Base-by-base conservation (phyloP, 108 stramenopile species). In the Fistulifera pelliculosa region DNA sequence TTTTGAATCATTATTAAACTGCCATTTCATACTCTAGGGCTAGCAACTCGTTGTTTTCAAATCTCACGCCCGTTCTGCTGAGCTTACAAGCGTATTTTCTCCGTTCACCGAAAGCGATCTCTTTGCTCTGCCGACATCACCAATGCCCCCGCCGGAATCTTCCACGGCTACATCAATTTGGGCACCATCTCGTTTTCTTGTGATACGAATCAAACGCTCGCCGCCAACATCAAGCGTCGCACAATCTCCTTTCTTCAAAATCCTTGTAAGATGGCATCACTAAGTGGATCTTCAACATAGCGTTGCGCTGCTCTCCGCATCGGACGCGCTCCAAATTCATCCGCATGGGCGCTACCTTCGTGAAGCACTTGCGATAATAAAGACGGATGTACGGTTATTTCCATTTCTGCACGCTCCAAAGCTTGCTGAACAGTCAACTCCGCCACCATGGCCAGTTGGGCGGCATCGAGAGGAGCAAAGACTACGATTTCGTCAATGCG, bases 401-500 rank as follows among this genome's bases (percentile, higher is more conserved):
- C 53, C 54, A 90, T 68, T 7, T 68, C 56, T 27, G 88, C 88
- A 22, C 89, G 64, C 39, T 75, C 64, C 27, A 78, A 56, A 0
- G 71, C 73, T 54, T 73, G 61, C 19, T 79, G 54, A n/a, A 90
- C 49, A 53, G 82, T 74, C 41, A 83, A 61, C 15, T 49, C 25
- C 10, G 84, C 76, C 41, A 99, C 96, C 24, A 63, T 71, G 17
- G 64, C 53, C 48, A 99, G 74, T 51, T 97, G 76, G 17, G 56
- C 39, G 41, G 61, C 54, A 27, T 68, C 58, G 44, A 99, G 72
- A 2, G 94, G 90, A 19, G 75, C 74, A 65, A 99, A 99, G 51
- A 96, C 77, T 26, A 98, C 87, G 49, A 98, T 94, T 68, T 99
- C 98, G 62, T 99, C 98, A 55, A 99, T 84, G n/a, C 98, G 85